Percentiles rank a stretch among this genome's conserved stretches.
Conservation (phyloP, 306 rosid species). For the Herpetospermum pedunculosum region DNA sequence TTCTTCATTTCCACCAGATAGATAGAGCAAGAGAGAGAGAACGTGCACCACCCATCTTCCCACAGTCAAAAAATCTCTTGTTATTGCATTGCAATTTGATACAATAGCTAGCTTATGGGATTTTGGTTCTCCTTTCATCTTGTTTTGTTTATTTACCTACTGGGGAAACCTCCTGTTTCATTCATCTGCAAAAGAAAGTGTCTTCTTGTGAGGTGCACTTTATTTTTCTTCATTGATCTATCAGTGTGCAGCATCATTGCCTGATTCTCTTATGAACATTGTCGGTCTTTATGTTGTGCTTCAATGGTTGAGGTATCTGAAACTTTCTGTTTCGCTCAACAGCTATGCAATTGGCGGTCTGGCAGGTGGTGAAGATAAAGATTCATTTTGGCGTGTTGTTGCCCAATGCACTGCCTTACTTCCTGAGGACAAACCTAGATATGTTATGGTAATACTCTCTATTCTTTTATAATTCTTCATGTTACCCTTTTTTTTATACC, state of each 20-base stretch:
- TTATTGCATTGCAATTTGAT: not conserved
- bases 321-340: constrained; percentile 27
- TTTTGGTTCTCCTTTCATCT: not conserved
- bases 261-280: not conserved
- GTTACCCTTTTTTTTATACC: not conserved
- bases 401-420: constrained; percentile 95
- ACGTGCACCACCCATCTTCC: not conserved
- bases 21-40: not conserved
- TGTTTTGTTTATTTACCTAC: not conserved
- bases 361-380: constrained; percentile 94
- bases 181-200: not conserved
- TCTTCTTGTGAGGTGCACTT: not conserved
- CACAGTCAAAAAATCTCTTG: not conserved
- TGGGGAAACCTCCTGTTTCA: not conserved
- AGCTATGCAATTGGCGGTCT: constrained; percentile 99
- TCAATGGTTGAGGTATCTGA: constrained; percentile 15
- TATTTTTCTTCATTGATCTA: not conserved
- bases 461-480: not conserved
- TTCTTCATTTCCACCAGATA: not conserved
- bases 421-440: constrained; percentile 93
- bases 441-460: constrained; percentile 60
- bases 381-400: constrained; percentile 97
- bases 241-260: not conserved
- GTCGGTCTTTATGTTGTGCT: not conserved
- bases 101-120: not conserved